These are phyloP conservation scores for Sherardia arvensis DNA, from an alignment of 257 asterid genomes.

Conservation along the genomic window DNA sequence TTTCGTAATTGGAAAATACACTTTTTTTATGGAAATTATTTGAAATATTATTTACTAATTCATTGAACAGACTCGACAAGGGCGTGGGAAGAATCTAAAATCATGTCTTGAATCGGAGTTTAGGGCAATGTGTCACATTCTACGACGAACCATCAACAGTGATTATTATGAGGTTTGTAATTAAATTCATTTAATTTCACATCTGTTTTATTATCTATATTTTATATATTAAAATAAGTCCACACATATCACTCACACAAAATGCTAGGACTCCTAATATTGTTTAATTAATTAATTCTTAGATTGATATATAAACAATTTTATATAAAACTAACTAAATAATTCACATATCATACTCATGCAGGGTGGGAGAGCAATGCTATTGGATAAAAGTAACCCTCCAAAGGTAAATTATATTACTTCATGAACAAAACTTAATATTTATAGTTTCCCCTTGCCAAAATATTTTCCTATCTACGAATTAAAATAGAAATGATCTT, in stretches of 20 bases:
- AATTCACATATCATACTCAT: neutral
- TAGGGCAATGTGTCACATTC: slow-evolving; percentile 7
- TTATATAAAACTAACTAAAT: no score
- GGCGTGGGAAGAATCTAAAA: slow-evolving; percentile 6
- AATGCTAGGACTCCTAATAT: no score
- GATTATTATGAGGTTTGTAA: slow-evolving; percentile 14
- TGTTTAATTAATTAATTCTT: no score
- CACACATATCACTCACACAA: no score
- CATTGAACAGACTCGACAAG: slow-evolving; percentile 14
- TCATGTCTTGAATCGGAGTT: slow-evolving; percentile 13
- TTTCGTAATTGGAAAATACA: no score
- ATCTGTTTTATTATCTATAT: no score
- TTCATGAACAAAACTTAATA: no score
- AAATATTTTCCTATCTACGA: no score
- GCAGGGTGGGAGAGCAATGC: slow-evolving; percentile 17
- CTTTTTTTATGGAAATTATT: neutral
- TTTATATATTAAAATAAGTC: no score
- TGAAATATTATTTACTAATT: neutral
- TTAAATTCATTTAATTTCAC: neutral
- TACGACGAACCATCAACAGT: slow-evolving; percentile 11
- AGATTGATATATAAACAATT: no score
- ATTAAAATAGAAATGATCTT: no score
- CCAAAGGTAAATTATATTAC: neutral
- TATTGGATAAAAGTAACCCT: slow-evolving; percentile 8
- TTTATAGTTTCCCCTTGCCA: no score